A percentile compares a stretch with the other conserved stretches of the same genome.
These are phyloP conservation scores for Sugiyamaella pinicola DNA, from an alignment of 1,139 yeast genomes.

Conservation along the genomic window DNA sequence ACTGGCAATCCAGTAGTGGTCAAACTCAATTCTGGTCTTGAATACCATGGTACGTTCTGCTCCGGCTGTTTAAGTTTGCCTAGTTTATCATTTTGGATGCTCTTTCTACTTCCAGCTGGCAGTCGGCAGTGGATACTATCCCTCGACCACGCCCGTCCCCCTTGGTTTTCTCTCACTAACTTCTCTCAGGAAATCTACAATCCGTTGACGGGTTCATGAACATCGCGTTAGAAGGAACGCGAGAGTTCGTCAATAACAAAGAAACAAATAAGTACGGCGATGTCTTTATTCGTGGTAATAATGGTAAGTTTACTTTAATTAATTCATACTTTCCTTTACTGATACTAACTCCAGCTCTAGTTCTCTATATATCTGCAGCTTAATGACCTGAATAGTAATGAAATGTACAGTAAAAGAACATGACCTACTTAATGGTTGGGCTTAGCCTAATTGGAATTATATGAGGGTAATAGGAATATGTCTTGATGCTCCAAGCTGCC, in stretches of 20 bases:
- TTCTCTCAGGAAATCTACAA: constrained; percentile 59
- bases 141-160: background rate
- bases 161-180: too few relatives aligned
- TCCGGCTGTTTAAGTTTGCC: background rate
- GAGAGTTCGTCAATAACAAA: constrained; percentile 63
- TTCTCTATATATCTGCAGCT: constrained; percentile 16
- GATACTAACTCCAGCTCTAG: background rate
- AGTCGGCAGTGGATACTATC: too few relatives aligned
- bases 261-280: constrained; percentile 72
- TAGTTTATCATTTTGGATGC: too few relatives aligned
- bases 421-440: too few relatives aligned
- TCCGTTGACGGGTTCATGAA: constrained; percentile 98
- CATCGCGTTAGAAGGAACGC: constrained; percentile 77
- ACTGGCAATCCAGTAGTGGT: constrained; percentile 81
- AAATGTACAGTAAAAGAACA: background rate
- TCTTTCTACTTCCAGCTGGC: too few relatives aligned
- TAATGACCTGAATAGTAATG: constrained; percentile 12
- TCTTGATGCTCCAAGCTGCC: too few relatives aligned
- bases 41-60: constrained; percentile 57
- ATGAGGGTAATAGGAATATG: too few relatives aligned
- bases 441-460: background rate
- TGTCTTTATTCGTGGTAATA: constrained; percentile 92
- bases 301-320: constrained; percentile 58
- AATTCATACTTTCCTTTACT: background rate
- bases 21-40: constrained; percentile 83